Base-by-base conservation (phyloP, 78 protist species). In the Monocercomonoides exilis region DNA sequence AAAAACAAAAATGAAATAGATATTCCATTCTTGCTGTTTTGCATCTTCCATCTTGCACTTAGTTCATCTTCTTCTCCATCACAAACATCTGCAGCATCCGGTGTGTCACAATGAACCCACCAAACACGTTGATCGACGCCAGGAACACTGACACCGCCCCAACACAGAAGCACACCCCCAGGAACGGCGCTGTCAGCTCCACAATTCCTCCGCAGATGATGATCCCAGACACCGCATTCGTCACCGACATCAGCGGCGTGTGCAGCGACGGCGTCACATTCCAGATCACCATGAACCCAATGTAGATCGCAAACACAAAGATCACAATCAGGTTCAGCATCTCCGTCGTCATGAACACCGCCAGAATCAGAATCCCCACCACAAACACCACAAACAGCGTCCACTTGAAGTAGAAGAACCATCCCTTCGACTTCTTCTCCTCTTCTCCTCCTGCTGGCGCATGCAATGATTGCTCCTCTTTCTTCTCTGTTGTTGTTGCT, bases 161-260 rank as follows among this genome's bases (percentile, higher is more conserved):
- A 3, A 96, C 85, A 11, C 45, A 0, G 33, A 85, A 87, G 33
- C 91, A 77, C 29, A 44, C 32, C 0, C 92, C 91, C 44, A 91
- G 54, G 41, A 46, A 79, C 46, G 41, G 11, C 88, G 92, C 86
- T 41, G 90, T 93, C 88, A 90, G 84, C 84, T 81, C 44, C 46
- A 92, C 88, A 84, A 98, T 41, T 38, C 99, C 99, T 2, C 98
- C 98, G 35, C 93, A 90, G 0, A 94, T 94, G 1, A 96, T 93
- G 84, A 97, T 91, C 80, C 99, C 99, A 33, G 97, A 93, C 82
- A 98, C 89, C 80, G 99, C 99, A 89, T 98, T 98, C 84, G 99
- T 98, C 45, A 95, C 94, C 0, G 97, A 79, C 99, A 98, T 97
- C 34, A 98, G 92, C 5, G 99, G 99, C 32, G 98, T 84, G 91